Evolutionary conservation across 768 basidiomycete genomes (phyloP).

Genomic region (Mycena rebaudengoi): DNA sequence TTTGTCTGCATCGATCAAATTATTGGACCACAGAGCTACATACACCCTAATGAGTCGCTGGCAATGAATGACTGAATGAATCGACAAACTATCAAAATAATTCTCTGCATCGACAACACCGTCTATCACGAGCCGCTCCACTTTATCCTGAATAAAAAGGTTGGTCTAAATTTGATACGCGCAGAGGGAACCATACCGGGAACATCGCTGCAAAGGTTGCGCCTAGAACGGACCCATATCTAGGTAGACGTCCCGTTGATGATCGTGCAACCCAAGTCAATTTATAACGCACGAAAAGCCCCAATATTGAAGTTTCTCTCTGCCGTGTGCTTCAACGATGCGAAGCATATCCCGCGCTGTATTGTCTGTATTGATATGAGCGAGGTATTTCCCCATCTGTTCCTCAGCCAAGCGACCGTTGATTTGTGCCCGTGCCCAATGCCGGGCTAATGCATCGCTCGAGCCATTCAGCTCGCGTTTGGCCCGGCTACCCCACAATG

Average conservation of each 20-base stretch:
- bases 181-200: neutral
- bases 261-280: neutral
- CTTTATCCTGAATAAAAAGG: constrained; percentile 15
- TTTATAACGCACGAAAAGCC: constrained; percentile 3
- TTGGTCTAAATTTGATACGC: too few relatives aligned
- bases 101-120: constrained; percentile 34
- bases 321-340: constrained; percentile 16
- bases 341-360: constrained; percentile 24
- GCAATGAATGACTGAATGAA: neutral
- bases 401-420: neutral
- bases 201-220: neutral
- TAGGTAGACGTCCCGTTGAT: too few relatives aligned
- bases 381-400: neutral
- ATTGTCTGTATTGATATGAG: constrained; percentile 20
- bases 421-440: constrained; percentile 6
- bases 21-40: constrained; percentile 27
- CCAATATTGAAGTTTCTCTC: constrained; percentile 23
- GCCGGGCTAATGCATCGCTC: constrained; percentile 3
- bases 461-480: neutral
- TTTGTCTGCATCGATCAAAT: constrained; percentile 32
- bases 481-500: neutral
- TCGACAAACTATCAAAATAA: constrained; percentile 34
- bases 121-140: constrained; percentile 21
- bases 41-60: neutral
- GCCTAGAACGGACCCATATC: neutral